phyloP scores from a whole-genome alignment of 2,329 filamentous ascomycete species.

The Biscogniauxia mediterranea region DNA sequence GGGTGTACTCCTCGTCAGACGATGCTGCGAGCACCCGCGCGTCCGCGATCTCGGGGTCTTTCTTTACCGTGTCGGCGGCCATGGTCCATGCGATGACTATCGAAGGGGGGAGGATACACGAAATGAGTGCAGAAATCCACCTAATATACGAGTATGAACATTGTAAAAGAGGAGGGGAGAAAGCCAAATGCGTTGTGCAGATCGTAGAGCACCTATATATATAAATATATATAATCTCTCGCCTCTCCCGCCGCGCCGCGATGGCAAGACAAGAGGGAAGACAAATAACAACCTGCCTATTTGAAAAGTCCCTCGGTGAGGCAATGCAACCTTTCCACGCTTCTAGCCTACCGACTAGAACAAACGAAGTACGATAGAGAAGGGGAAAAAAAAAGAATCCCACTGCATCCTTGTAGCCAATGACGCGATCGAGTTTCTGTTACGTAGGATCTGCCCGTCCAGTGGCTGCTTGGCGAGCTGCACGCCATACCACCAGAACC shows the following conservation, averaged over 20 bases:
- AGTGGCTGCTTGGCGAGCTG: slow-evolving; percentile 26
- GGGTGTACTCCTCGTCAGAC: slow-evolving; percentile 22
- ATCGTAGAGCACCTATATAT: too few species aligned
- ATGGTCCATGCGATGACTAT: slow-evolving; percentile 4
- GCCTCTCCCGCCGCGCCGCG: background rate
- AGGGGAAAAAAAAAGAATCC: slow-evolving; percentile 19
- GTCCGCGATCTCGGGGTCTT: slow-evolving; percentile 20
- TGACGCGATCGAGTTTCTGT: slow-evolving; percentile 21
- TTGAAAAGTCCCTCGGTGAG: background rate
- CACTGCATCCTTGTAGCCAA: slow-evolving; percentile 14
- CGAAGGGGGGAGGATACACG: background rate
- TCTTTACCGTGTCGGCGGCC: background rate
- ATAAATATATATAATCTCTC: background rate
- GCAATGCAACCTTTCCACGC: background rate
- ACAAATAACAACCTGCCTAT: background rate
- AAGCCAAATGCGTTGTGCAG: too few species aligned
- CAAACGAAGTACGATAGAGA: slow-evolving; percentile 9
- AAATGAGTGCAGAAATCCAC: too few species aligned
- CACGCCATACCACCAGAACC: slow-evolving; percentile 25
- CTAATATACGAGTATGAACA: too few species aligned
- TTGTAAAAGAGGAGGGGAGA: too few species aligned
- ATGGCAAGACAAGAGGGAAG: too few species aligned
- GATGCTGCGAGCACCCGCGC: slow-evolving; percentile 14
- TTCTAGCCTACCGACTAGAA: too few species aligned
- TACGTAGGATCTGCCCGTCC: slow-evolving; percentile 14